Conservation (phyloP, 345 rosid genomes). For the Pseudoturritis turrita region DNA sequence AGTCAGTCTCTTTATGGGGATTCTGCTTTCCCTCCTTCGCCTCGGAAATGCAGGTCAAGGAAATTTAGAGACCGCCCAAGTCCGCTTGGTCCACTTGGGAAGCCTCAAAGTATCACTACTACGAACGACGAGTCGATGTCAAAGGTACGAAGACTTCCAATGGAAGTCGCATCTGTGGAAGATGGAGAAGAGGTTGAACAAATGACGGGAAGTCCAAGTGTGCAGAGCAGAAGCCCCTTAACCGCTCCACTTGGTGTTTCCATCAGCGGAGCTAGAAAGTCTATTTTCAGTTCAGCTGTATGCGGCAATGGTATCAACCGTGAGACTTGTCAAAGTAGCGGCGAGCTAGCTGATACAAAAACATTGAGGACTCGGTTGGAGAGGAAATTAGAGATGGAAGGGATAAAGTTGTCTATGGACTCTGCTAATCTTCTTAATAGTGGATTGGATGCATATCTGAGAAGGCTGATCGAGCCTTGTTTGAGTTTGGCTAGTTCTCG, state of each 20-base stretch:
- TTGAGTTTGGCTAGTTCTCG: conserved; percentile 51
- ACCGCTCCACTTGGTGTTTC: conserved; percentile 82
- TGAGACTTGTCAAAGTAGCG: conserved; percentile 44
- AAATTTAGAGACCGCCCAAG: conserved; percentile 76
- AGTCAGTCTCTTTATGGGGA: conserved; percentile 31
- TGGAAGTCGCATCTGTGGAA: conserved; percentile 69
- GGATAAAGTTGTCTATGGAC: conserved; percentile 45
- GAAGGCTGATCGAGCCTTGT: conserved; percentile 67
- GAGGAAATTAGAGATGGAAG: conserved; percentile 59
- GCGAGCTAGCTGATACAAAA: conserved; percentile 66
- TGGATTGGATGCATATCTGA: conserved; percentile 60
- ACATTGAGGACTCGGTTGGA: conserved; percentile 55
- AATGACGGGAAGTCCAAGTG: conserved; percentile 62
- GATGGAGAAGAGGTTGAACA: conserved; percentile 99
- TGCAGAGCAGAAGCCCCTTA: conserved; percentile 75
- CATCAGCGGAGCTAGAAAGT: conserved; percentile 42
- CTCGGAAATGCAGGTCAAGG: conserved; percentile 66
- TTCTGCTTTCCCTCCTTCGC: conserved; percentile 57
- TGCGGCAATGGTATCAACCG: not conserved
- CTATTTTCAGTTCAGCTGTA: conserved; percentile 33
- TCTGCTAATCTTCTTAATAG: conserved; percentile 66
- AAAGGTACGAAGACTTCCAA: conserved; percentile 55
- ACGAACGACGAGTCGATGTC: conserved; percentile 48
- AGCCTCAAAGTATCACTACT: conserved; percentile 57
- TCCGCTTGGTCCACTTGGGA: conserved; percentile 77